These are phyloP conservation scores for Dipteronia sinensis DNA, from an alignment of 345 rosid genomes.

Conservation along the genomic window DNA sequence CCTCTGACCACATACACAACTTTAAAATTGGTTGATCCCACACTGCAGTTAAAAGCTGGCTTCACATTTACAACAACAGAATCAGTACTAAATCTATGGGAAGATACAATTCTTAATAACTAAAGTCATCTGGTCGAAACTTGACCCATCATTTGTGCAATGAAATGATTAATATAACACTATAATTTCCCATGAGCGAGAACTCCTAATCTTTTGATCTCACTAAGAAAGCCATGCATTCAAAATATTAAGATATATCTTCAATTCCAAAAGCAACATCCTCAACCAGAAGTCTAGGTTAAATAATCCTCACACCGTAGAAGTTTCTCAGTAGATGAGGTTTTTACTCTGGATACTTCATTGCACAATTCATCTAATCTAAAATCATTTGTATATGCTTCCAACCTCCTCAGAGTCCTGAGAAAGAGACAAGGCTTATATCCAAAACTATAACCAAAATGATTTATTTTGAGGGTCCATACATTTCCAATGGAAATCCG, in stretches of 20 bases:
- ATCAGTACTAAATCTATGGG: not conserved
- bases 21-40: not conserved
- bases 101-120: not conserved
- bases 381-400: not conserved
- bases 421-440: not conserved
- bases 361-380: not conserved
- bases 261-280: not conserved
- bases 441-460: conserved; percentile 5
- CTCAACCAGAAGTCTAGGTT: not conserved
- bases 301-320: not conserved
- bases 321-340: not conserved
- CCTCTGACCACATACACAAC: not conserved
- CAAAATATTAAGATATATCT: not conserved
- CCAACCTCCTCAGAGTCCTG: not conserved
- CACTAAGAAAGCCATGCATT: not conserved
- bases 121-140: not conserved
- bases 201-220: not conserved
- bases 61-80: not conserved
- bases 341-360: not conserved
- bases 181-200: not conserved
- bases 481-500: not conserved
- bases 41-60: not conserved
- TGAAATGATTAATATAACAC: not conserved
- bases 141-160: not conserved
- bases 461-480: not conserved